These are phyloP conservation scores for Tritrichomonas foetus DNA, from an alignment of 208 protist genomes.

Conservation along the genomic window DNA sequence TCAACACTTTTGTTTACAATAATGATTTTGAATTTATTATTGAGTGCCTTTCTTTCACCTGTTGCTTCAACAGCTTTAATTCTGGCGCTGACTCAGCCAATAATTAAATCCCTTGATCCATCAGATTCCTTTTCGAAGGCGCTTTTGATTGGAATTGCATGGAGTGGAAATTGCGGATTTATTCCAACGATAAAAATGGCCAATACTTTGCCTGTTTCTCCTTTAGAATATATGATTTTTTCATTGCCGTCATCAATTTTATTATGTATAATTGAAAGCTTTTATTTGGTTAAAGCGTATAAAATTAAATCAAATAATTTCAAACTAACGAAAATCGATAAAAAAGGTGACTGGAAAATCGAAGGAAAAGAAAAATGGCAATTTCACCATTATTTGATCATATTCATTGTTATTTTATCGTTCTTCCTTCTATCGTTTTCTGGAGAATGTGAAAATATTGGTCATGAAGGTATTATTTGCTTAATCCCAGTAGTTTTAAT, in stretches of 20 bases:
- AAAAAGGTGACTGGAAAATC: no score
- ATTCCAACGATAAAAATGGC: not conserved
- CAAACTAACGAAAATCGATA: no score
- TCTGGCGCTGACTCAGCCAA: not conserved
- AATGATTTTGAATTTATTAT: not conserved
- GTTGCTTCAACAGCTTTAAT: not conserved
- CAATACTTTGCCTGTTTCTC: not conserved
- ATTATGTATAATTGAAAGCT: not conserved
- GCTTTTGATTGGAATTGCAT: not conserved
- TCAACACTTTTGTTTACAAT: not conserved
- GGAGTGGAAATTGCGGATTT: not conserved
- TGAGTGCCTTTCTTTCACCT: not conserved
- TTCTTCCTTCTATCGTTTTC: no score
- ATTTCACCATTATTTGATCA: no score
- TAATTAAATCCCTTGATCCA: not conserved
- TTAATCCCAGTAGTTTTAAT: not conserved
- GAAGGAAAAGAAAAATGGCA: no score
- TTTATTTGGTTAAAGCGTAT: not conserved
- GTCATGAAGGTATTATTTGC: not conserved
- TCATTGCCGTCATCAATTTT: not conserved
- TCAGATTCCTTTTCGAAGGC: not conserved
- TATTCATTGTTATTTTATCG: no score
- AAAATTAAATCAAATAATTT: no score
- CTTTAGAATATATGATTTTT: not conserved
- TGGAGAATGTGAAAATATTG: no score